Base-by-base conservation (phyloP, 1,139 yeast genomes). In the Taiozyma onychis region DNA sequence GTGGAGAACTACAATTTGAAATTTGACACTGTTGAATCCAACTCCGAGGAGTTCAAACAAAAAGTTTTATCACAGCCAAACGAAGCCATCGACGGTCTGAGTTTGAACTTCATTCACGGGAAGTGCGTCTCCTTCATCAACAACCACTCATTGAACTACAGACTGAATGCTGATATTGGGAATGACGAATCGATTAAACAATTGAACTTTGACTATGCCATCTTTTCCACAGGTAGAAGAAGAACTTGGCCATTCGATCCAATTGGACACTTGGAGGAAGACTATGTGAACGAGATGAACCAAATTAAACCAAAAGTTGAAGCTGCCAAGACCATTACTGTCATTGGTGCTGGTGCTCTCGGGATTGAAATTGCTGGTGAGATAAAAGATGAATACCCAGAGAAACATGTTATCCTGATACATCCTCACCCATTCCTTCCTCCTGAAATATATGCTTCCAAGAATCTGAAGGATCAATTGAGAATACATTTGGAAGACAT, bases 221-320 rank as follows among this genome's bases (percentile, higher is more conserved):
- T 78, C 5, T 60, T 73, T 54, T 80, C 83, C 3, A 64, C 77
- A 3, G 85, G 85, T 1, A 64, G 83, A 59, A 70, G 76, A 52
- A 64, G 83, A 52, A 63, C 66, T 43, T 78, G 81, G 80, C 85
- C 84, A 13, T 73, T 78, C 37, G 77, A 80, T 22, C 84, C 84
- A 6, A 57, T 63, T 21, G 74, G 64, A 3, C 45, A 48, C 11
- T 61, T 64, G 4, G 58, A 57, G 30, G 54, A 58, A 21, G 57
- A 55, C 11, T 66, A 59, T 46, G 47, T 57, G 7, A 48, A 54
- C 18, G 72, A 69, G 50, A 66, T 68, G 65, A 37, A 47, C 7
- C 44, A 51, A 18, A 54, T 63, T 18, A 46, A 70, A 37, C 49
- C 47, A 5, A 54, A 54, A 21, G 53, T 60, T 18, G 52, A 49